These are phyloP conservation scores for Fagus crenata DNA, from an alignment of 306 rosid species.

Conservation along the genomic window DNA sequence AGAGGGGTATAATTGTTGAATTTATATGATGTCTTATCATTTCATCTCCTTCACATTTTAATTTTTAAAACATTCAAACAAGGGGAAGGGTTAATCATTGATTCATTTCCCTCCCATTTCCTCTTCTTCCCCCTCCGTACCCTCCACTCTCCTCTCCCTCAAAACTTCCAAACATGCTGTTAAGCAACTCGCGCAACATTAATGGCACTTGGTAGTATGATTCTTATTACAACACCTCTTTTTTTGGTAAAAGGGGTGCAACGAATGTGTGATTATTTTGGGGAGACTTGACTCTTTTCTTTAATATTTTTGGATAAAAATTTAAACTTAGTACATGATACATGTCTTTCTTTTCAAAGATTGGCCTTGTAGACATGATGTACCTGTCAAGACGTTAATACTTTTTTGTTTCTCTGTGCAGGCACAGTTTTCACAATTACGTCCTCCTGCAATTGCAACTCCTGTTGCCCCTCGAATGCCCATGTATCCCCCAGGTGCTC, in stretches of 20 bases:
- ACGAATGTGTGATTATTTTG: neutral
- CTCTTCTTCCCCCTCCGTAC: too few relatives aligned
- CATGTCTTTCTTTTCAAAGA: neutral
- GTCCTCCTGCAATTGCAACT: constrained; percentile 63
- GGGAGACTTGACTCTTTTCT: neutral
- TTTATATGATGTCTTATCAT: too few relatives aligned
- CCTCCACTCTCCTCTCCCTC: too few relatives aligned
- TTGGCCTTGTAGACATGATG: neutral
- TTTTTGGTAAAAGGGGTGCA: neutral
- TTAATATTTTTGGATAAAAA: neutral
- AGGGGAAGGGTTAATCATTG: too few relatives aligned
- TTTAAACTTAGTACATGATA: neutral
- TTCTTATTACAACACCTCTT: neutral
- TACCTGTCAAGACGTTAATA: neutral
- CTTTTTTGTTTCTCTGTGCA: constrained; percentile 9
- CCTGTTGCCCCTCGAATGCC: constrained; percentile 77
- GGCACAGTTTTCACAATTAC: constrained; percentile 75
- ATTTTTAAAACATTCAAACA: too few relatives aligned
- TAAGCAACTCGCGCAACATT: neutral
- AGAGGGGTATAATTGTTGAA: too few relatives aligned
- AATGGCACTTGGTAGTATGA: neutral
- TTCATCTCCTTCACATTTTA: too few relatives aligned
- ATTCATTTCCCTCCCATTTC: too few relatives aligned
- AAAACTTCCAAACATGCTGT: too few relatives aligned
- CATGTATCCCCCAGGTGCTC: constrained; percentile 73